These are phyloP conservation scores for Bryum argenteum DNA, from an alignment of 225 moss, liverwort and hornwort genomes.

Conservation along the genomic window DNA sequence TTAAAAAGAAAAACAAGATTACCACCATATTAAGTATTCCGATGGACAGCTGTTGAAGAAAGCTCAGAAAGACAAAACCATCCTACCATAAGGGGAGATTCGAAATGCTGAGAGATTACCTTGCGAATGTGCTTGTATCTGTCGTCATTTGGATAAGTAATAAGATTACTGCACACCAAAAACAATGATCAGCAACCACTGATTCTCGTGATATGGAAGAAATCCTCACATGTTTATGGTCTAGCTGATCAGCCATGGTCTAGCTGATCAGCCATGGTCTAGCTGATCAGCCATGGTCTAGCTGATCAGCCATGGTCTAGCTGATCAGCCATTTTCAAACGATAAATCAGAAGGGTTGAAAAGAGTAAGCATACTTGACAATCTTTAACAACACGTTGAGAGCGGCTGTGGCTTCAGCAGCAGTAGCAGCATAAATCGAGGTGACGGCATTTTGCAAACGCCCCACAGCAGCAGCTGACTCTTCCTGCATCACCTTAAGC, in stretches of 20 bases:
- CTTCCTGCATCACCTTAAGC: slow-evolving; percentile 42
- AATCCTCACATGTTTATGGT: too few relatives aligned
- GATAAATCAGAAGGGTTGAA: background rate
- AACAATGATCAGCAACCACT: background rate
- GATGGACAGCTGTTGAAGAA: background rate
- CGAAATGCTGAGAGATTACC: slow-evolving; percentile 33
- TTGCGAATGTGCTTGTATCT: slow-evolving; percentile 56
- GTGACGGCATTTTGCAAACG: slow-evolving; percentile 49
- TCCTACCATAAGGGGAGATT: background rate
- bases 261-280: background rate
- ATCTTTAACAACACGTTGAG: slow-evolving; percentile 43
- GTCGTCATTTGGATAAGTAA: slow-evolving; percentile 45
- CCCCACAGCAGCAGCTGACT: slow-evolving; percentile 27
- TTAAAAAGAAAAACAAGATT: slow-evolving; percentile 10
- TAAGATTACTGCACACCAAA: slow-evolving; percentile 48
- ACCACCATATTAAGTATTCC: slow-evolving; percentile 26
- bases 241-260: background rate
- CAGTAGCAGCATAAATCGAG: slow-evolving; percentile 52
- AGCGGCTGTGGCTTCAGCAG: slow-evolving; percentile 35
- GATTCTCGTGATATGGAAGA: too few relatives aligned
- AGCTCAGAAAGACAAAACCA: background rate
- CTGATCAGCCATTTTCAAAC: background rate
- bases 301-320: background rate
- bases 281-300: background rate
- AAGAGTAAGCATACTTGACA: slow-evolving; percentile 42